phyloP scores from a whole-genome alignment of 192 early-diverging fungal species.

The Spizellomyces sp. region DNA sequence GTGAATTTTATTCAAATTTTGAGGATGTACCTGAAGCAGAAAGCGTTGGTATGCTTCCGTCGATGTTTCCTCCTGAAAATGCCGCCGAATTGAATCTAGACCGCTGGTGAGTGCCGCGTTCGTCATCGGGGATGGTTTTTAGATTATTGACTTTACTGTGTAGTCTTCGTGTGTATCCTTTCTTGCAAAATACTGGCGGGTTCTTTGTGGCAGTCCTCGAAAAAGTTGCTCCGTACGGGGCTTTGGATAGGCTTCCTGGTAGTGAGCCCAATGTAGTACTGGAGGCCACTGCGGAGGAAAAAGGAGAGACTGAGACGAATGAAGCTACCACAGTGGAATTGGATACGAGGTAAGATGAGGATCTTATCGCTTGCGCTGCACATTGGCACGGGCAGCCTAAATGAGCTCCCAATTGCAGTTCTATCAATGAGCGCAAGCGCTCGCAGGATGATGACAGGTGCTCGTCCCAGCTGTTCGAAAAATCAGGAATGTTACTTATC shows the following conservation, averaged over 20 bases:
- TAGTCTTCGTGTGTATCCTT: constrained; percentile 89
- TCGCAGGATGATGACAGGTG: no score
- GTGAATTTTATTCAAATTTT: constrained; percentile 40
- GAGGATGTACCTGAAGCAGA: constrained; percentile 32
- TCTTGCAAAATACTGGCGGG: constrained; percentile 94
- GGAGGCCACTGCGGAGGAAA: neutral
- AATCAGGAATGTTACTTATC: no score
- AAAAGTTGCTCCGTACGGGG: constrained; percentile 77
- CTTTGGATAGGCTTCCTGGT: constrained; percentile 42
- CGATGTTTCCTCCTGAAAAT: constrained; percentile 50
- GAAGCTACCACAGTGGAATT: constrained; percentile 3
- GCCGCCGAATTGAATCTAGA: constrained; percentile 41
- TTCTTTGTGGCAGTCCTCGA: constrained; percentile 98
- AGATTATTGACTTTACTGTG: constrained; percentile 4
- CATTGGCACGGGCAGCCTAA: no score
- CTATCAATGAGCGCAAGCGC: no score
- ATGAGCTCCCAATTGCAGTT: no score
- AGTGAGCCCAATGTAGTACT: neutral
- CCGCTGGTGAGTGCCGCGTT: constrained; percentile 36
- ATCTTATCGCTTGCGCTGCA: neutral
- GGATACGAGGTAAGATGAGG: neutral
- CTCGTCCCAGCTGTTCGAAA: no score
- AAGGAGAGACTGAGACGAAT: neutral
- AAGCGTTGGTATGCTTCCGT: constrained; percentile 15
- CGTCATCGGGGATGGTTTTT: neutral